Evolutionary conservation across 2,329 filamentous ascomycete genomes (phyloP).

Genomic region (Phyllosticta citribraziliensis): DNA sequence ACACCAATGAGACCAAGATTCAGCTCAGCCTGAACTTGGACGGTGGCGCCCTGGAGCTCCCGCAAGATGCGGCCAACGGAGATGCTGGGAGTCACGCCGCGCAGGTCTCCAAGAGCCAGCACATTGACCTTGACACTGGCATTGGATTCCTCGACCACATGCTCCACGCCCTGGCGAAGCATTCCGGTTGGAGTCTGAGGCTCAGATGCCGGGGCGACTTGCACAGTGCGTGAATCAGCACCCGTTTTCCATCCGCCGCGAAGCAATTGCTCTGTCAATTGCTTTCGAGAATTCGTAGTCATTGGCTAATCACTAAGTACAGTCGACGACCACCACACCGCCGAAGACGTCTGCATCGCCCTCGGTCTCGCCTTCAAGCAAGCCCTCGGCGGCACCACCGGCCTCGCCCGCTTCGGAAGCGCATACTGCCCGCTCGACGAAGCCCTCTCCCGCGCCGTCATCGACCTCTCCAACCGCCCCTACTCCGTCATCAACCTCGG

Average conservation of each 20-base stretch:
- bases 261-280: neutral
- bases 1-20: conserved; percentile 98
- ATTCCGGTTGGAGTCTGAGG: conserved; percentile 84
- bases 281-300: neutral
- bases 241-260: neutral
- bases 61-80: conserved; percentile 21
- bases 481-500: conserved; percentile 76
- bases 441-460: conserved; percentile 82
- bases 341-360: conserved; percentile 89
- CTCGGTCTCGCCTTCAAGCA: conserved; percentile 76
- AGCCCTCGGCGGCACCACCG: conserved; percentile 67
- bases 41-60: conserved; percentile 51
- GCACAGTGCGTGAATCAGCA: conserved; percentile 56
- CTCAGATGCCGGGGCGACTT: conserved; percentile 80
- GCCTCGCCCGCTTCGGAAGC: conserved; percentile 80
- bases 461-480: conserved; percentile 89
- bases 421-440: conserved; percentile 94
- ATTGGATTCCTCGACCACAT: conserved; percentile 99
- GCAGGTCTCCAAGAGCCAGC: conserved; percentile 74
- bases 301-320: neutral
- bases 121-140: conserved; percentile 74
- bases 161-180: conserved; percentile 93
- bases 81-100: conserved; percentile 60
- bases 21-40: conserved; percentile 87
- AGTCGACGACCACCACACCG: conserved; percentile 98